Evolutionary conservation across 2,329 filamentous ascomycete genomes (phyloP), one percentile per base, ranked within the genome.

Genomic region (Fusarium sp.): DNA sequence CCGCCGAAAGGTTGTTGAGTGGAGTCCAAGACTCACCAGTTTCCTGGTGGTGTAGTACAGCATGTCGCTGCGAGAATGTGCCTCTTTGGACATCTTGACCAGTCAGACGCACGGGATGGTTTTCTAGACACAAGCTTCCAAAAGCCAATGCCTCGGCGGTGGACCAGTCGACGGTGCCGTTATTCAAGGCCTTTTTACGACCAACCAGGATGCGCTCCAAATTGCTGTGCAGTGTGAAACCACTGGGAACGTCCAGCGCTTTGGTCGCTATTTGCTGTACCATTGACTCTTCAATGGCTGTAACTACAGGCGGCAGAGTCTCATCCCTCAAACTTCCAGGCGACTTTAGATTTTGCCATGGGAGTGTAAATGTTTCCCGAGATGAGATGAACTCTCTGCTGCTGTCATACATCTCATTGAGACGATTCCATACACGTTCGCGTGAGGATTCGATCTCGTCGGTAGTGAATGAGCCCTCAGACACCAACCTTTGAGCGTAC

Each of bases 41-140:
- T 79, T 95, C 92, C 82, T 98, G 96, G 83, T 98, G 94, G 80
- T 98, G 95, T 77, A 98, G 89, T 56, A 98, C 95, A 59, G 94
- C 89, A 80, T 99, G 96, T 75, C 96, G 91, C 83, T 99, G 96
- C 24, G 96, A 98, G 85, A 99, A 99, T 59, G 96, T 99, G 82
- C 96, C 96, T 86, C 96, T 93, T 86, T 99, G 94, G 61, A 98
- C 96, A 83, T 99, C 96, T 83, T 99, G 96, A 70, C 96, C 96
- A 57, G 95, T 97, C 21, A 99, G 91, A 80, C 95, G 93, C 72
- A 99, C 93, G 77, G 98, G 94, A 81, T 97, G 92, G 52, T 94
- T 95, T 81, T 99, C 96, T 51, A 89, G 88, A 71, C 94, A 94
- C 21, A 98, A 87, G 28, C 92, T 88, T 70, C 95, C 96, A 72